phyloP scores from a whole-genome alignment of 2,329 filamentous ascomycete genomes.

The Colletotrichum noveboracense region DNA sequence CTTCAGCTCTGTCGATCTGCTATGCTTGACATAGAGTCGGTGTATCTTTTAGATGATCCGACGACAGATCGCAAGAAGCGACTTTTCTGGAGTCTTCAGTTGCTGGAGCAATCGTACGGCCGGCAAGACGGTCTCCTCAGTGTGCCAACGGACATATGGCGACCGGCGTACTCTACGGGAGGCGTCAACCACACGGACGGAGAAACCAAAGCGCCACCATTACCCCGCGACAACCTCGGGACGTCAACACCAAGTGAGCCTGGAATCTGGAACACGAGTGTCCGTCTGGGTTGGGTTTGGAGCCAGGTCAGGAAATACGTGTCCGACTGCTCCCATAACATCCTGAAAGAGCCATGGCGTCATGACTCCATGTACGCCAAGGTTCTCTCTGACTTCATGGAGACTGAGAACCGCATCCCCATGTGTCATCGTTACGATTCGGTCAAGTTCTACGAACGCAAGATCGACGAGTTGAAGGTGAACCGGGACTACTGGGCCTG shows the following conservation, averaged over 20 bases:
- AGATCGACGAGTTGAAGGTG: slow-evolving; percentile 46
- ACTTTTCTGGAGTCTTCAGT: slow-evolving; percentile 56
- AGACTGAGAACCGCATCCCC: slow-evolving; percentile 52
- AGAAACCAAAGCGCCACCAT: slow-evolving; percentile 41
- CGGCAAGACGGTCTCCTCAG: slow-evolving; percentile 49
- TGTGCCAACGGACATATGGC: slow-evolving; percentile 44
- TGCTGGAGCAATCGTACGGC: slow-evolving; percentile 55
- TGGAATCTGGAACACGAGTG: slow-evolving; percentile 55
- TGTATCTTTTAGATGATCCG: slow-evolving; percentile 40
- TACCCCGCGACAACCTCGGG: slow-evolving; percentile 50
- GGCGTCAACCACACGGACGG: slow-evolving; percentile 27
- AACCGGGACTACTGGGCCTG: slow-evolving; percentile 56
- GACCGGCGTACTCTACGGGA: slow-evolving; percentile 35
- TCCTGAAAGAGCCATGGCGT: slow-evolving; percentile 55
- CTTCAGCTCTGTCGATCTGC: slow-evolving; percentile 56
- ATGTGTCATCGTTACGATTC: slow-evolving; percentile 58
- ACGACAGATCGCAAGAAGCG: slow-evolving; percentile 50
- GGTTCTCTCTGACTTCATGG: slow-evolving; percentile 55
- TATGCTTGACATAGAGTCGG: slow-evolving; percentile 48
- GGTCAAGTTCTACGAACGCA: slow-evolving; percentile 56
- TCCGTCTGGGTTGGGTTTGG: slow-evolving; percentile 58
- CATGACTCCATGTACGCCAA: slow-evolving; percentile 57
- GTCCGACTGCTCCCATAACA: slow-evolving; percentile 50
- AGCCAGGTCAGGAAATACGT: slow-evolving; percentile 51
- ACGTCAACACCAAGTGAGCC: slow-evolving; percentile 42